Percentiles rank a stretch among this genome's conserved stretches.
Conservation (phyloP, 805 yeast genomes). For the Ogataea kodamae region DNA sequence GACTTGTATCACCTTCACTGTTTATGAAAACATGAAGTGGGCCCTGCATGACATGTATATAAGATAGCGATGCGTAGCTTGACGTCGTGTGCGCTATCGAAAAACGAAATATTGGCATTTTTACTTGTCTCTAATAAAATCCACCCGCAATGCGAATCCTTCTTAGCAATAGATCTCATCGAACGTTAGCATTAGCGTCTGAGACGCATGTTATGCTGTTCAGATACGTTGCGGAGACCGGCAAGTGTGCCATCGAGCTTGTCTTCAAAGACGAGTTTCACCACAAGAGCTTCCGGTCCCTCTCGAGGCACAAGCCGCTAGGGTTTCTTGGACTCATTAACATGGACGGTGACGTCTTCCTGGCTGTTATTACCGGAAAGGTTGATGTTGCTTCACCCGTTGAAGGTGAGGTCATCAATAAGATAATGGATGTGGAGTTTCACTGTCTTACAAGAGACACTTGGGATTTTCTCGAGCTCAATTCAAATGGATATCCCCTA, state of each 20-base stretch:
- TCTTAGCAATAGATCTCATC: constrained; percentile 30
- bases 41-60: constrained; percentile 12
- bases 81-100: constrained; percentile 12
- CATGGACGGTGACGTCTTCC: constrained; percentile 61
- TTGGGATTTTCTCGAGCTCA: constrained; percentile 79
- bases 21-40: constrained; percentile 63
- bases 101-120: constrained; percentile 1
- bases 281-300: constrained; percentile 38
- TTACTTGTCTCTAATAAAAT: constrained; percentile 1
- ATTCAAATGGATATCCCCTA: constrained; percentile 63
- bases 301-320: constrained; percentile 43
- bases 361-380: constrained; percentile 77
- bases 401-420: constrained; percentile 72
- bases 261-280: constrained; percentile 38
- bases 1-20: constrained; percentile 83
- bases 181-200: constrained; percentile 43
- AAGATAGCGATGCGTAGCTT: constrained; percentile 1
- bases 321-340: constrained; percentile 83
- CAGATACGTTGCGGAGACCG: constrained; percentile 36
- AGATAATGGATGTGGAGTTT: constrained; percentile 83
- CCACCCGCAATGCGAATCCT: constrained; percentile 35
- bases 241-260: constrained; percentile 49
- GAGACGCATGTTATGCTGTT: constrained; percentile 44
- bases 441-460: constrained; percentile 63
- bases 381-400: constrained; percentile 79